Base-by-base conservation (phyloP, 2,329 filamentous ascomycete genomes). In the Calonectria multiphialidica region DNA sequence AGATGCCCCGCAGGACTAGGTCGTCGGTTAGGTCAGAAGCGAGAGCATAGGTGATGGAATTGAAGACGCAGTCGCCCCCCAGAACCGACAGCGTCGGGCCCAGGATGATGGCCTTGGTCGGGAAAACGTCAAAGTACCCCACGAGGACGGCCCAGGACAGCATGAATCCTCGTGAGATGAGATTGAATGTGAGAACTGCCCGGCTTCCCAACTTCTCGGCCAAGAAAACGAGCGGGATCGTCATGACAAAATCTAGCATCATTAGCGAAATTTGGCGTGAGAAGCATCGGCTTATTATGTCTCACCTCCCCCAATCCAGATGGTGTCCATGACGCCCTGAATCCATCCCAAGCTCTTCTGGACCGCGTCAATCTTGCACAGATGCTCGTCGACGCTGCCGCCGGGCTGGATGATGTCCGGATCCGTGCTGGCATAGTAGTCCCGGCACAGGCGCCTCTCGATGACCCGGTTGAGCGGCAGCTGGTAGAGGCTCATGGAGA, bases 341-440 rank as follows among this genome's bases (percentile, higher is more conserved):
- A 90, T 82, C 83, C 86, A 86, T 3, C 89, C 90, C 10, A 91
- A 81, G 18, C 82, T 81, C 67, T 86, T 82, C 77, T 91, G 89
- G 6, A 91, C 83, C 15, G 78, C 79, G 69, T 90, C 85, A 12
- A 88, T 78, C 76, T 91, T 91, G 80, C 90, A 91, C 4, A 89
- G 77, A 70, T 84, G 80, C 79, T 91, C 90, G 1, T 86, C 83
- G 2, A 91, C 80, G 25, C 80, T 80, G 5, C 86, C 86, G 64
- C 84, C 82, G 0, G 80, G 72, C 6, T 62, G 28, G 0, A 80
- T 63, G 1, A 47, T 16, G 0, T 67, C 72, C 53, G 86, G 86
- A 12, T 89, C 84, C 3, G 83, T 79, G 9, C 66, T 73, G 16
- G 71, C 71, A 75, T 90, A 91, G 77, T 89, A 86, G 23, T 88